Evolutionary conservation across 176 grass and related monocot species (phyloP), one percentile per base, ranked within the genome.

Genomic region (Carex kokanica): DNA sequence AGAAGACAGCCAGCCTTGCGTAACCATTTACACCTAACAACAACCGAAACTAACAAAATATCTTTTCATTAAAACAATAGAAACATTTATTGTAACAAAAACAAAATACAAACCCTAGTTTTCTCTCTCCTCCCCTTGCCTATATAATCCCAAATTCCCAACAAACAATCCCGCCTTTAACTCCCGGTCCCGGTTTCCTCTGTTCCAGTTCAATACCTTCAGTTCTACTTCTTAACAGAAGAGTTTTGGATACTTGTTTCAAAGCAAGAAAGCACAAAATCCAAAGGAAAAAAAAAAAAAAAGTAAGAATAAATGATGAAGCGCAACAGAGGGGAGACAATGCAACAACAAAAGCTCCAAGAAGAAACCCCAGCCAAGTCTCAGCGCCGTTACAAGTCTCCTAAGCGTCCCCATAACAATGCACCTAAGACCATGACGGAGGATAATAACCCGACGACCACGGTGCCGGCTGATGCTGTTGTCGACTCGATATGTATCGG

Each of bases 61-160:
- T 64, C 60, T 43, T 52, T 82, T 67, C 51, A 78, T 27, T 68
- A 67, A 68, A 47, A 53, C 17, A n/a, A 52, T 7, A 27, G 6
- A 5, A 64, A 18, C 40, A 52, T 82, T 27, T 51, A 82, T 62
- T 3, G 5, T 24, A 6, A 36, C 2, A 66, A 34, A 47, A n/a
- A 5, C 8, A 18, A 67, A 68, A 67, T 11, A 23, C 9, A 82
- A 67, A 68, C 61, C 80, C 61, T 82, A 82, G 21, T 82, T 82
- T 59, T 68, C 80, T 82, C 23, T 64, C 41, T 82, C 36, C 38
- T 66, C 20, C 23, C 36, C 43, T 23, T 81, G 58, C 80, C 80
- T 82, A 82, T 82, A 82, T 82, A 82, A 45, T 32, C 80, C 61
- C 80, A 41, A 82, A 82, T 25, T 32, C 80, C 61, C 80, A 41